A percentile compares a stretch with the other conserved stretches of the same genome.
Conservation (phyloP, 2,329 filamentous ascomycete species). For the Verticillium tricorpus region DNA sequence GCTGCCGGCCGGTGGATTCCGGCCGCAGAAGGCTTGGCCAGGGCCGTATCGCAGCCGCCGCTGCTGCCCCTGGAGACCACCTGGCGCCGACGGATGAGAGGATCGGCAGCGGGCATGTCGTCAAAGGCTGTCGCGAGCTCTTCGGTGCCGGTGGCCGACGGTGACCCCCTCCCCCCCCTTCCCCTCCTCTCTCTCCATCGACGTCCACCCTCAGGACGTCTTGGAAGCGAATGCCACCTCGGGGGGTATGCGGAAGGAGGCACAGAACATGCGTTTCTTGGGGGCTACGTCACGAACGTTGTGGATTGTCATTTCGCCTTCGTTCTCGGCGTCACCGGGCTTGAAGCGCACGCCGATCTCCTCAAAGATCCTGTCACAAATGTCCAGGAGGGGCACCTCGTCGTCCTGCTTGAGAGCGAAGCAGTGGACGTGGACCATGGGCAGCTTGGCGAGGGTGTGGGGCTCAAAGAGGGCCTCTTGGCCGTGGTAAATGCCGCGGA, state of each 20-base stretch:
- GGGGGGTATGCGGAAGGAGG: conserved; percentile 78
- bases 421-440: conserved; percentile 90
- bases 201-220: background rate
- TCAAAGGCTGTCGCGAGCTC: background rate
- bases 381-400: conserved; percentile 56
- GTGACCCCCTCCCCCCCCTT: too few relatives aligned
- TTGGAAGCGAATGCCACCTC: conserved; percentile 69
- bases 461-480: conserved; percentile 62
- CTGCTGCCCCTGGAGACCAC: too few relatives aligned
- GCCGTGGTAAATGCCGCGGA: conserved; percentile 76
- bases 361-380: conserved; percentile 33
- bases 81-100: background rate
- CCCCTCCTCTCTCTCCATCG: background rate
- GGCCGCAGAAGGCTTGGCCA: too few relatives aligned
- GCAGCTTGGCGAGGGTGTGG: conserved; percentile 56
- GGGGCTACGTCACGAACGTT: conserved; percentile 86
- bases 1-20: background rate
- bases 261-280: conserved; percentile 95
- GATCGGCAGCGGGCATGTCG: background rate
- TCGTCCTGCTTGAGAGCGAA: conserved; percentile 81
- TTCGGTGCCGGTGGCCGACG: background rate
- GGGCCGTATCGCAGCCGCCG: too few relatives aligned
- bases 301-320: conserved; percentile 51
- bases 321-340: conserved; percentile 39
- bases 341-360: conserved; percentile 35